Percentiles rank a stretch among this genome's conserved stretches.
Evolutionary conservation across 306 rosid species (phyloP).

Genomic region (Malus asiatica): DNA sequence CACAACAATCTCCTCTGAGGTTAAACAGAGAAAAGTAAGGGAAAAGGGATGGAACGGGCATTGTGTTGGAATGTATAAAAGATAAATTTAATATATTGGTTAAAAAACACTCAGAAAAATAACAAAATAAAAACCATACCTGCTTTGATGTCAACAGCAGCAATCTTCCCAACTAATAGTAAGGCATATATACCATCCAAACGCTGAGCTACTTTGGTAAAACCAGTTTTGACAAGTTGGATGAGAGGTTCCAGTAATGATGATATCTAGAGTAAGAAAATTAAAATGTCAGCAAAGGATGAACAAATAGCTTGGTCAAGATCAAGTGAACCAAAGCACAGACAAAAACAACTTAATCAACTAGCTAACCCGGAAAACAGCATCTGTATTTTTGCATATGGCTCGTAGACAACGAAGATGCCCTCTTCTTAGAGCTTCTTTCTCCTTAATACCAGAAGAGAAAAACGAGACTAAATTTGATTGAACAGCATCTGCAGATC

Average conservation of each 20-base stretch:
- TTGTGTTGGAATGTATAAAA: slow-evolving; percentile 5
- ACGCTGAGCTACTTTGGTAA: slow-evolving; percentile 85
- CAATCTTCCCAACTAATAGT: slow-evolving; percentile 69
- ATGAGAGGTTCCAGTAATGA: slow-evolving; percentile 62
- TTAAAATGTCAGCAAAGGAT: slow-evolving; percentile 5
- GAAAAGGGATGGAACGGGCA: neutral
- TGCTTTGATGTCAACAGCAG: slow-evolving; percentile 91
- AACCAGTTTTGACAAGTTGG: slow-evolving; percentile 94
- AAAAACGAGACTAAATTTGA: slow-evolving; percentile 55
- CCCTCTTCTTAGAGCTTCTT: slow-evolving; percentile 80
- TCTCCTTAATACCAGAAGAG: slow-evolving; percentile 89
- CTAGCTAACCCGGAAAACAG: slow-evolving; percentile 52
- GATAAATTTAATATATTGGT: neutral
- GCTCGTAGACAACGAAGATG: slow-evolving; percentile 62
- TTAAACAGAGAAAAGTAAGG: neutral
- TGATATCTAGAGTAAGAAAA: slow-evolving; percentile 45
- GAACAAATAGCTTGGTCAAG: slow-evolving; percentile 1
- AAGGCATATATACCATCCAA: slow-evolving; percentile 94
- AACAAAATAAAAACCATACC: slow-evolving; percentile 34
- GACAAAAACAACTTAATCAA: slow-evolving; percentile 10
- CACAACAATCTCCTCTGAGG: slow-evolving; percentile 62
- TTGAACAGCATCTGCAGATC: slow-evolving; percentile 56
- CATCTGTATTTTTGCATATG: slow-evolving; percentile 59
- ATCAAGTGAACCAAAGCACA: slow-evolving; percentile 21
- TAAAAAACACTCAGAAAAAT: neutral